Evolutionary conservation across 2,329 filamentous ascomycete genomes (phyloP).

Genomic region (Tolypocladium ovalisporum): DNA sequence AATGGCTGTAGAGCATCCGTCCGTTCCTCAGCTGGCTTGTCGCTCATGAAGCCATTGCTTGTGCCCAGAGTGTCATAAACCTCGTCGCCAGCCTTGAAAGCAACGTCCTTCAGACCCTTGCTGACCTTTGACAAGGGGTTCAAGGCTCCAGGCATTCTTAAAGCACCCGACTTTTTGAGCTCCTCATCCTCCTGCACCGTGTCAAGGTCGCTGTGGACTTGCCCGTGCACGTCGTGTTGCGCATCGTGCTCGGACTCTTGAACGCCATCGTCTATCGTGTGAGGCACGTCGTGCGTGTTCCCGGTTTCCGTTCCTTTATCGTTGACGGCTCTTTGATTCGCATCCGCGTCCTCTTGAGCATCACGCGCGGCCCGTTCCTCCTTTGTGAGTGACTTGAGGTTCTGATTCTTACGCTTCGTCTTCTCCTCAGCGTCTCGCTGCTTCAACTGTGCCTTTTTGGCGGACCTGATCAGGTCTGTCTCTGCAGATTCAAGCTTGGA

Average conservation of each 20-base stretch:
- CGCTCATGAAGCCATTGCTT: constrained; percentile 40
- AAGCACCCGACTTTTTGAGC: constrained; percentile 11
- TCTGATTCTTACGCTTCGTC: constrained; percentile 42
- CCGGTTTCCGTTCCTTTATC: constrained; percentile 39
- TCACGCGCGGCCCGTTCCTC: constrained; percentile 35
- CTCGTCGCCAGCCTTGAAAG: constrained; percentile 34
- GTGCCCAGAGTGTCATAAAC: constrained; percentile 42
- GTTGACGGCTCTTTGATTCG: constrained; percentile 37
- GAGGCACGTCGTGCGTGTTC: constrained; percentile 41
- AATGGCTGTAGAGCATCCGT: background rate
- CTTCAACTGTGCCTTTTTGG: constrained; percentile 71
- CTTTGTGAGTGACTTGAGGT: constrained; percentile 38
- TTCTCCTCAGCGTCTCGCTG: constrained; percentile 54
- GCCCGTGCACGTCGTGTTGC: constrained; percentile 4
- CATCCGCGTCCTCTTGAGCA: constrained; percentile 37
- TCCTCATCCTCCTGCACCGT: constrained; percentile 8
- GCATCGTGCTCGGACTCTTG: constrained; percentile 22
- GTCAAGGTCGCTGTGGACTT: background rate
- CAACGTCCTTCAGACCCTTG: constrained; percentile 34
- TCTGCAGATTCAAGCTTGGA: constrained; percentile 67
- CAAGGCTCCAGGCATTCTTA: constrained; percentile 19
- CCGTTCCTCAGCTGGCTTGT: constrained; percentile 11
- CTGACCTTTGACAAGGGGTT: constrained; percentile 34
- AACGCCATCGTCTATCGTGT: constrained; percentile 35
- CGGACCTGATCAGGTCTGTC: constrained; percentile 70